phyloP scores from a whole-genome alignment of 306 rosid genomes.

The Sicyos baderoa region DNA sequence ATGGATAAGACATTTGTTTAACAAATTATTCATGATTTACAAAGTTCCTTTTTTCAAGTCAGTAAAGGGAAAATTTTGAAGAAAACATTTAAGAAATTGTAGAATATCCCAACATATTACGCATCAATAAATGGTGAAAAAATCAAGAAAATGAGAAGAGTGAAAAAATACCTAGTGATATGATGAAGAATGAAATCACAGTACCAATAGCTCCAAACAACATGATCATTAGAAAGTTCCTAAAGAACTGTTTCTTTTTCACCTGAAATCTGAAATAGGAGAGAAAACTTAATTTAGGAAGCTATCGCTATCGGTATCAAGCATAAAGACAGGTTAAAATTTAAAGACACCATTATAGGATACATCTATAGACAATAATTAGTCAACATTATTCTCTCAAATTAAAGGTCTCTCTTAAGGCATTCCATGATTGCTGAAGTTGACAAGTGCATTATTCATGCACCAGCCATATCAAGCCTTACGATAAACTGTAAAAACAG shows the following conservation, averaged over 20 bases:
- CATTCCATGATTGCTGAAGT: not conserved
- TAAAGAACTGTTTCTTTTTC: constrained; percentile 63
- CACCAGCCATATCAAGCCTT: not conserved
- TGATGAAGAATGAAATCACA: constrained; percentile 44
- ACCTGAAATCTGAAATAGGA: constrained; percentile 47
- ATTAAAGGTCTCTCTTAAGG: not conserved
- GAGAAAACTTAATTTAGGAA: constrained; percentile 8
- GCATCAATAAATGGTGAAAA: not conserved
- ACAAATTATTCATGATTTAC: not conserved
- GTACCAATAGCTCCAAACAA: constrained; percentile 56
- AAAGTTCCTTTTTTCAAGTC: not conserved
- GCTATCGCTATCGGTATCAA: not conserved
- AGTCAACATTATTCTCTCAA: not conserved
- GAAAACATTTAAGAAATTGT: not conserved
- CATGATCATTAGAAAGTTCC: constrained; percentile 43
- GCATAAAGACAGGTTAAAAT: not conserved
- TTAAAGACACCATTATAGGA: not conserved
- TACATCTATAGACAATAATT: not conserved
- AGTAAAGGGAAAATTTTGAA: not conserved
- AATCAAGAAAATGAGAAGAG: not conserved
- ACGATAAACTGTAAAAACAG: not conserved
- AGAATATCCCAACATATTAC: not conserved
- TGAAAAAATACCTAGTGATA: constrained; percentile 41
- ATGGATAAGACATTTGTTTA: not conserved
- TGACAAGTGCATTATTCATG: not conserved